These are phyloP conservation scores for Polygonum maritimum DNA, from an alignment of 148 eudicot species.

Conservation along the genomic window DNA sequence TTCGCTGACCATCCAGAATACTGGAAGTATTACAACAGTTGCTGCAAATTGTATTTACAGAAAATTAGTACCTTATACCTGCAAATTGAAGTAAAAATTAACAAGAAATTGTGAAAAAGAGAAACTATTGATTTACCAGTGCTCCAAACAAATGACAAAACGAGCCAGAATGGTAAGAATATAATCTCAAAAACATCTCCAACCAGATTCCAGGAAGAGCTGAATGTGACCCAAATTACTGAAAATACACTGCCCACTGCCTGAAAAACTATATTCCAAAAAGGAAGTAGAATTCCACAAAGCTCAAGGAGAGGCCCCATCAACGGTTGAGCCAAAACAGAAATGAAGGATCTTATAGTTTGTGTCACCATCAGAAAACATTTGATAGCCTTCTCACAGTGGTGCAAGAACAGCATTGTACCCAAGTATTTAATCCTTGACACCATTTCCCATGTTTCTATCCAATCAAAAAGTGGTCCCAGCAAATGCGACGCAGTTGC, in stretches of 20 bases:
- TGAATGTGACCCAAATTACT: slow-evolving; percentile 36
- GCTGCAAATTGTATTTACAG: slow-evolving; percentile 36
- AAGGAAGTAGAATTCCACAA: slow-evolving; percentile 43
- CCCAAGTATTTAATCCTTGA: slow-evolving; percentile 89
- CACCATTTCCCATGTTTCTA: slow-evolving; percentile 96
- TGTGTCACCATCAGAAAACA: slow-evolving; percentile 74
- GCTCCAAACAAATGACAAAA: slow-evolving; percentile 47
- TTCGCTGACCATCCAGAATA: slow-evolving; percentile 68
- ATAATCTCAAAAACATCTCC: slow-evolving; percentile 44
- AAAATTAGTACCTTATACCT: neutral
- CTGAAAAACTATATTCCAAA: slow-evolving; percentile 43
- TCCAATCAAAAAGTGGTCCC: slow-evolving; percentile 94
- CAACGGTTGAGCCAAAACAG: slow-evolving; percentile 72
- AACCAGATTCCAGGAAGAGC: slow-evolving; percentile 44
- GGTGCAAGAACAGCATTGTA: slow-evolving; percentile 89
- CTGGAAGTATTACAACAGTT: slow-evolving; percentile 45
- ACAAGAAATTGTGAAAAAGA: neutral
- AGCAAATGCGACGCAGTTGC: slow-evolving; percentile 83
- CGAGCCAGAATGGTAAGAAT: slow-evolving; percentile 63
- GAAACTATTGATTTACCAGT: slow-evolving; percentile 42
- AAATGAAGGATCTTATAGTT: slow-evolving; percentile 52
- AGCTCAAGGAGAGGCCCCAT: slow-evolving; percentile 53
- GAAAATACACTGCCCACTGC: slow-evolving; percentile 36
- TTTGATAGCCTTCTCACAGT: slow-evolving; percentile 73
- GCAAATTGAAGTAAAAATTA: neutral